Evolutionary conservation across 208 protist species (phyloP), one percentile per base, ranked within the genome.

Genomic region (Wallacemonas sp.): DNA sequence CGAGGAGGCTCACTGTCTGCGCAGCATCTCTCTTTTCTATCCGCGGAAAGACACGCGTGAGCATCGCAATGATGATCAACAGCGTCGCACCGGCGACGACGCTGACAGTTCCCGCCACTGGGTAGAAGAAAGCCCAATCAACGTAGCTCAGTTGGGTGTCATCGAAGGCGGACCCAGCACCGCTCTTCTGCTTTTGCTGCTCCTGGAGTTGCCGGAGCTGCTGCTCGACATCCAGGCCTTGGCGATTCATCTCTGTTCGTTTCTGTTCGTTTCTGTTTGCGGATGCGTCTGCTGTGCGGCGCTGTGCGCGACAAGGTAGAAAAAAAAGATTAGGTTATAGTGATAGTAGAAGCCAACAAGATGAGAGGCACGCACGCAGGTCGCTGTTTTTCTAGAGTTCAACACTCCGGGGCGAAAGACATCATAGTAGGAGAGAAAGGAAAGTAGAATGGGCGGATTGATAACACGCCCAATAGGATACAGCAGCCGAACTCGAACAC

Each of bases 201-300:
- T 74, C 55, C 48, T 79, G 67, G 22, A 70, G 67, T 4, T 67
- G 67, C 23, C 74, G 73, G 18, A 83, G 59, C 59, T 87, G 81
- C 55, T 79, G 65, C 38, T 87, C 81, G 26, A 87, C 57, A 57
- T 87, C 81, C 36, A 83, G 57, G 44, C 25, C 68, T 73, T 64
- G 31, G 57, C 33, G 39, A 26, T 31, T 70, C 26, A 48, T 57
- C 2, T n/a, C 16, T 31, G 32, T 36, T 44, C 25, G 12, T 23
- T 20, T 59, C n/a, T n/a, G n/a, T n/a, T n/a, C n/a, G n/a, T n/a
- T n/a, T n/a, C n/a, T n/a, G n/a, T n/a, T n/a, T n/a, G n/a, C n/a
- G n/a, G n/a, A n/a, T n/a, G n/a, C n/a, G n/a, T n/a, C n/a, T n/a
- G n/a, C n/a, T n/a, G n/a, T n/a, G n/a, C n/a, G n/a, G n/a, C n/a